Evolutionary conservation across 208 protist species (phyloP).

Genomic region (Wallacemonas sp.): DNA sequence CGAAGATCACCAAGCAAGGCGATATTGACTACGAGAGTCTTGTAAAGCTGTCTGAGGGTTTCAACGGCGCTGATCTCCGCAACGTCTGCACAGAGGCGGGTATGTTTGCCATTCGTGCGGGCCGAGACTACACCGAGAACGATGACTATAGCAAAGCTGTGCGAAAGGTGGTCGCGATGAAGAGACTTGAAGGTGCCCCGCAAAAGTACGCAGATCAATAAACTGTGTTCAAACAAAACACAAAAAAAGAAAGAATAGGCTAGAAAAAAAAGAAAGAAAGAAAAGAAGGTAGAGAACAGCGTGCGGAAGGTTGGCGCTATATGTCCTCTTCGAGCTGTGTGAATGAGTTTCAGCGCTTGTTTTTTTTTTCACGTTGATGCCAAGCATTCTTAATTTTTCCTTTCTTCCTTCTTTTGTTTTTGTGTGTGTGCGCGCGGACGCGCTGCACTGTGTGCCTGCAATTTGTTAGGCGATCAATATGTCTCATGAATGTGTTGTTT

Average conservation of each 20-base stretch:
- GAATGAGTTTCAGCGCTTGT: too few relatives aligned
- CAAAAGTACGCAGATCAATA: slow-evolving; percentile 91
- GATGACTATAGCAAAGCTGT: slow-evolving; percentile 99
- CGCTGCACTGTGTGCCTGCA: too few relatives aligned
- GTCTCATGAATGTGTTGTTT: background rate
- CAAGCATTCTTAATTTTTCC: too few relatives aligned
- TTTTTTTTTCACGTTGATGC: too few relatives aligned
- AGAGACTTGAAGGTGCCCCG: slow-evolving; percentile 96
- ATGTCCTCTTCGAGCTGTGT: too few relatives aligned
- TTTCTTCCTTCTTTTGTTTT: background rate
- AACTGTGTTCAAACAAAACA: slow-evolving; percentile 10
- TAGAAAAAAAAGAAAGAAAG: slow-evolving; percentile 8
- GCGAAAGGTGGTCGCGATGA: slow-evolving; percentile 97
- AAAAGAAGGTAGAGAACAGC: background rate
- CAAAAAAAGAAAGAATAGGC: slow-evolving; percentile 7
- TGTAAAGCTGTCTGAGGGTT: slow-evolving; percentile 98
- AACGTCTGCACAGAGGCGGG: slow-evolving; percentile 99
- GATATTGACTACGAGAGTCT: slow-evolving; percentile 99
- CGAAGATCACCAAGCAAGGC: slow-evolving; percentile 96
- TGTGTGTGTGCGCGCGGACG: background rate
- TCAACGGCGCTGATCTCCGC: slow-evolving; percentile 99
- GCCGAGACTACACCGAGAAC: slow-evolving; percentile 97
- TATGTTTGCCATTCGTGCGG: slow-evolving; percentile 98
- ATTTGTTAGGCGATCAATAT: too few relatives aligned
- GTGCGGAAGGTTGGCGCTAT: background rate